phyloP scores from a whole-genome alignment of 805 yeast genomes.

The Starmera caribaea region DNA sequence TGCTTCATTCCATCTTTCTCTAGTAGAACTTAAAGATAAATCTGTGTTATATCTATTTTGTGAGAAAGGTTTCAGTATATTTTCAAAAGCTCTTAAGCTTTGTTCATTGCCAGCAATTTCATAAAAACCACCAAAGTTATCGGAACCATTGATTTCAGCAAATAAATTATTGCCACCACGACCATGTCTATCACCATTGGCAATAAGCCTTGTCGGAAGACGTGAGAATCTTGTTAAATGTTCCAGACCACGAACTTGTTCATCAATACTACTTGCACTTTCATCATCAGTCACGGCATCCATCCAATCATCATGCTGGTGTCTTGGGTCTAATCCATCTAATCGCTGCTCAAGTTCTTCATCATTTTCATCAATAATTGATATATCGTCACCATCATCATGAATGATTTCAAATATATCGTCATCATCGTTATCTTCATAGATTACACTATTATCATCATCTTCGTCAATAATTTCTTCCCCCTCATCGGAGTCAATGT shows the following conservation, averaged over 20 bases:
- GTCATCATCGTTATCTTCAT: not conserved
- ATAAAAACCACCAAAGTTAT: too few relatives aligned
- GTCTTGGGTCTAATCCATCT: too few relatives aligned
- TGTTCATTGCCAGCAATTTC: too few relatives aligned
- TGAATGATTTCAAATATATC: not conserved
- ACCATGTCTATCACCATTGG: too few relatives aligned
- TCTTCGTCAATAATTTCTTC: constrained; percentile 9
- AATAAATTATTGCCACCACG: too few relatives aligned
- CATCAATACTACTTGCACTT: not conserved
- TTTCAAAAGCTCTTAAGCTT: too few relatives aligned
- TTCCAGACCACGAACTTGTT: too few relatives aligned
- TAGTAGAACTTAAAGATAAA: constrained; percentile 31
- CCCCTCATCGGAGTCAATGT: not conserved
- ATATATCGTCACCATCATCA: constrained; percentile 19
- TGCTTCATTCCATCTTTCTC: constrained; percentile 61
- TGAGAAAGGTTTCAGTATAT: not conserved
- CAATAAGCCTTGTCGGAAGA: too few relatives aligned
- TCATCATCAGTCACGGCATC: constrained; percentile 10
- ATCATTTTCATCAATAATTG: constrained; percentile 18
- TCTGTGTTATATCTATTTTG: constrained; percentile 1
- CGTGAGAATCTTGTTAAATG: too few relatives aligned
- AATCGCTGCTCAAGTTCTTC: constrained; percentile 2
- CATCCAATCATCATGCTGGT: constrained; percentile 13
- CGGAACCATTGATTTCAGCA: too few relatives aligned
- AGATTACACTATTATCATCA: constrained; percentile 1